These are phyloP conservation scores for Pleodorina starrii DNA, from an alignment of 139 green algal species.

Conservation along the genomic window DNA sequence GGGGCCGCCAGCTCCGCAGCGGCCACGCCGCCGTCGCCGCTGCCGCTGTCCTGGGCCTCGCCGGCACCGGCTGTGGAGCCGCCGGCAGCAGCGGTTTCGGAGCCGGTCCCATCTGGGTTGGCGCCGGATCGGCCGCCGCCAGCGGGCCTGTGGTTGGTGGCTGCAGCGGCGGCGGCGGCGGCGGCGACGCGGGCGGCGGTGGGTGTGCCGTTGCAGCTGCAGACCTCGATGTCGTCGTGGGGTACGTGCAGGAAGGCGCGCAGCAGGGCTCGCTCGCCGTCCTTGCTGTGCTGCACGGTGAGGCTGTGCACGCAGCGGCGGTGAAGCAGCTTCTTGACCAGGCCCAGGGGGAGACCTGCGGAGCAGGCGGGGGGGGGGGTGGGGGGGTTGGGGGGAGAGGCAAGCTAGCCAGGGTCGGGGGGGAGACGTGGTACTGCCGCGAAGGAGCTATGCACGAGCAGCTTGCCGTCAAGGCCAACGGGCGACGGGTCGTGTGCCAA, in stretches of 20 bases:
- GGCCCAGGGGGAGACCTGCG: conserved; percentile 16
- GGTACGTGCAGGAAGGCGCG: conserved; percentile 32
- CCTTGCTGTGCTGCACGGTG: conserved; percentile 2
- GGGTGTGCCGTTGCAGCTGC: conserved; percentile 31
- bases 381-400: not conserved
- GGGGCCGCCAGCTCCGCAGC: not conserved
- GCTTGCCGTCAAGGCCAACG: not conserved
- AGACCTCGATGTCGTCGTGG: conserved; percentile 9
- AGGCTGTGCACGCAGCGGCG: conserved; percentile 30
- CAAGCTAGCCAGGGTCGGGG: no score
- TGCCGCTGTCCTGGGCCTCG: not conserved
- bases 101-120: not conserved
- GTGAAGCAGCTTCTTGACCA: conserved; percentile 31
- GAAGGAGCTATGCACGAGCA: no score
- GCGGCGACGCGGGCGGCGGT: not conserved
- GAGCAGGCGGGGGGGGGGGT: not conserved
- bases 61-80: no score
- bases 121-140: not conserved
- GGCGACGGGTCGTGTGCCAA: not conserved
- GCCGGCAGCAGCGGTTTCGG: no score
- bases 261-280: conserved; percentile 35
- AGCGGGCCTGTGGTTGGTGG: no score
- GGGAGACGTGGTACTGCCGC: no score
- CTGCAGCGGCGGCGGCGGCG: no score
- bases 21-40: not conserved